These are phyloP conservation scores for Xylaria curta DNA, from an alignment of 495 filamentous ascomycete species.

Conservation along the genomic window DNA sequence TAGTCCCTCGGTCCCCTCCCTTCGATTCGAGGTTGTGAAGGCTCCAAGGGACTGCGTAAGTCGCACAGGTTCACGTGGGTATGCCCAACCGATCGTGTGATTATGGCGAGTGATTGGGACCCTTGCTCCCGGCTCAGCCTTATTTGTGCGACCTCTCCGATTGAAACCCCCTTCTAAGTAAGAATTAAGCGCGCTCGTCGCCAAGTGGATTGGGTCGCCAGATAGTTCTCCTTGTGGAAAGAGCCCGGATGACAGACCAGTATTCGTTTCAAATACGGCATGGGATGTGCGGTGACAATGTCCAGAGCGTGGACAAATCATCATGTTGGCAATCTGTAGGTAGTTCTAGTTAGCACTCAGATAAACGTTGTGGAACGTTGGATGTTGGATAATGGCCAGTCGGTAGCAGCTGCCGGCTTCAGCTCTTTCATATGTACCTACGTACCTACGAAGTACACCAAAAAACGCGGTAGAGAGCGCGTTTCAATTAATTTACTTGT, in stretches of 20 bases:
- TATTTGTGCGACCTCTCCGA: conserved; percentile 7
- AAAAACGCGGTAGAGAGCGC: conserved; percentile 12
- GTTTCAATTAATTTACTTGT: not conserved
- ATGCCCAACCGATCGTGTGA: not conserved
- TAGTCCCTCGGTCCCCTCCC: too few species aligned
- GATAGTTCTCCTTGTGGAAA: conserved; percentile 1
- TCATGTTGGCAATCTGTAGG: not conserved
- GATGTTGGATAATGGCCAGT: not conserved
- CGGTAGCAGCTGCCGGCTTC: not conserved
- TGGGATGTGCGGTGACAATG: not conserved
- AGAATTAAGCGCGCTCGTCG: not conserved
- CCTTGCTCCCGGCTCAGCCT: conserved; percentile 11
- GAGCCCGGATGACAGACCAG: not conserved
- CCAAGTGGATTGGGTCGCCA: not conserved
- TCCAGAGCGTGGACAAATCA: not conserved
- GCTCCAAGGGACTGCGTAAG: not conserved
- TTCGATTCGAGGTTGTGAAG: not conserved
- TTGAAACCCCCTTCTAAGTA: not conserved
- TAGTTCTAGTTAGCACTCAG: not conserved
- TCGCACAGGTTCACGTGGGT: conserved; percentile 15
- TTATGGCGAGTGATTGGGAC: not conserved
- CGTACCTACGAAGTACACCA: not conserved
- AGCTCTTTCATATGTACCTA: not conserved
- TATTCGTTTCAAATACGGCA: not conserved
- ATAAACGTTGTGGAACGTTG: not conserved